These are phyloP conservation scores for Pythium aristosporum DNA, from an alignment of 352 stramenopile genomes.

Conservation along the genomic window DNA sequence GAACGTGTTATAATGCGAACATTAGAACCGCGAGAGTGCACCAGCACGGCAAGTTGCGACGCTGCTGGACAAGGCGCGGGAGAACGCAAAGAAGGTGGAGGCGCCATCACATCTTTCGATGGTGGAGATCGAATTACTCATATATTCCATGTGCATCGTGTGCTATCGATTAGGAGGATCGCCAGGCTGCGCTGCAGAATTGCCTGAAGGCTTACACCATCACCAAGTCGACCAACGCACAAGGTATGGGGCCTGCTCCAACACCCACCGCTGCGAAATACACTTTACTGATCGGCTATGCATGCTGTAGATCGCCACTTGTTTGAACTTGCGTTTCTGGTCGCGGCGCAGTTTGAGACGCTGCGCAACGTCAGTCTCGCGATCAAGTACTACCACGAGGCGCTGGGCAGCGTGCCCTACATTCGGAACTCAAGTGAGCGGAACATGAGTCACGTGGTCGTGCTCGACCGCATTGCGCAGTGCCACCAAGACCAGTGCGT, in stretches of 20 bases:
- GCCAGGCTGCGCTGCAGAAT: conserved; percentile 56
- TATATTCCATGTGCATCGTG: neutral
- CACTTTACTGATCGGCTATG: neutral
- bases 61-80: conserved; percentile 47
- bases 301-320: conserved; percentile 60
- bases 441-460: conserved; percentile 55
- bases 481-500: conserved; percentile 68
- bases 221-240: conserved; percentile 57
- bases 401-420: conserved; percentile 48
- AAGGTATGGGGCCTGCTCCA: conserved; percentile 32
- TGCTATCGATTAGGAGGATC: conserved; percentile 32
- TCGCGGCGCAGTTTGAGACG: conserved; percentile 74
- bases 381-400: conserved; percentile 71
- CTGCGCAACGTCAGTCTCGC: conserved; percentile 40
- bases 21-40: conserved; percentile 58
- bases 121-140: neutral
- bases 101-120: neutral
- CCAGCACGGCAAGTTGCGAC: conserved; percentile 54
- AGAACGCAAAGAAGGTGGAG: conserved; percentile 45
- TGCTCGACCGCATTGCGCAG: conserved; percentile 74
- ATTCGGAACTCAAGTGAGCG: conserved; percentile 32
- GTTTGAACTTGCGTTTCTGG: conserved; percentile 74
- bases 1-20: neutral
- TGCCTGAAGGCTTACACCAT: conserved; percentile 70
- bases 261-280: neutral